These are phyloP conservation scores for Colletotrichum spaethianum DNA, from an alignment of 2,329 filamentous ascomycete genomes.

Conservation along the genomic window DNA sequence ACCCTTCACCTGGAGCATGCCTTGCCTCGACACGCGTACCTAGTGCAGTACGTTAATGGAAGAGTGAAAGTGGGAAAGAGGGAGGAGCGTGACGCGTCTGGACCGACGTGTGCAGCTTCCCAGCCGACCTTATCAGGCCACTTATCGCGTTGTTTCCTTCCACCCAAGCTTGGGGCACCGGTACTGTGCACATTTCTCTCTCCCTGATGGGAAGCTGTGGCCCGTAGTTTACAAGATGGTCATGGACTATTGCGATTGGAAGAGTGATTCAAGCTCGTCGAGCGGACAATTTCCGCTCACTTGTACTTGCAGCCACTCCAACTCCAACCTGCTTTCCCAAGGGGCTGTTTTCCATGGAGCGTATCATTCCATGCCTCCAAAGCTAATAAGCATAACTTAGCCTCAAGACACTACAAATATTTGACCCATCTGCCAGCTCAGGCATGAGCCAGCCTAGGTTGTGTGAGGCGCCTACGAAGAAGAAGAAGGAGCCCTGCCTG, in stretches of 20 bases:
- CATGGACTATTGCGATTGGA: too few relatives aligned
- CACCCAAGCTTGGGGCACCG: not conserved
- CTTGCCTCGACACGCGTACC: constrained; percentile 1
- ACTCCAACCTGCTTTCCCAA: too few relatives aligned
- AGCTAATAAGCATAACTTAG: too few relatives aligned
- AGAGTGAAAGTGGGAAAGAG: not conserved
- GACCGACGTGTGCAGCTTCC: not conserved
- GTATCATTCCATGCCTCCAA: not conserved
- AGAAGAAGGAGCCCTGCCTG: too few relatives aligned
- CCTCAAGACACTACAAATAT: not conserved
- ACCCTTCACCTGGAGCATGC: not conserved
- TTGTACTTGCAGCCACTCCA: too few relatives aligned
- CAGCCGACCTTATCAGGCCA: not conserved
- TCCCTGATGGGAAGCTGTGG: too few relatives aligned
- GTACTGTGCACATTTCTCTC: too few relatives aligned
- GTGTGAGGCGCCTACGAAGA: too few relatives aligned
- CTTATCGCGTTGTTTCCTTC: not conserved
- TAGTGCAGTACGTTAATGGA: not conserved
- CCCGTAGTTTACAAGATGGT: too few relatives aligned
- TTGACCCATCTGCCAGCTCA: not conserved
- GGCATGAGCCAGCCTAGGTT: not conserved
- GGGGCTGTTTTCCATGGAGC: too few relatives aligned
- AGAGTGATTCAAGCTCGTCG: too few relatives aligned
- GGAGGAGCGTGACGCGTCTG: constrained; percentile 29
- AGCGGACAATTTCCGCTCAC: too few relatives aligned